Conservation (phyloP, 495 filamentous ascomycete species). For the Lindgomyces ingoldianus region DNA sequence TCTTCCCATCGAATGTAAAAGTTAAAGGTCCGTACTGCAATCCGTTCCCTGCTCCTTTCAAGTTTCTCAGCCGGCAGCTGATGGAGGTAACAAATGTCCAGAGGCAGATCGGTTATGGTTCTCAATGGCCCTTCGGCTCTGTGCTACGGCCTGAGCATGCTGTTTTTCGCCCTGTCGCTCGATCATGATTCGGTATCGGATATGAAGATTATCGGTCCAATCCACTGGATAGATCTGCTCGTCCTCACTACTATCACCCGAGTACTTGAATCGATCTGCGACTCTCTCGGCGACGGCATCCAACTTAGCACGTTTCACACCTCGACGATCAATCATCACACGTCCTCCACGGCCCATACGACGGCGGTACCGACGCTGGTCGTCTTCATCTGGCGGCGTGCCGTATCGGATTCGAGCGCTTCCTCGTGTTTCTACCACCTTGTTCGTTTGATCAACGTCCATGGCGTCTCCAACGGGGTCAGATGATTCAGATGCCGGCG, state of each 20-base stretch:
- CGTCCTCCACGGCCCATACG: constrained; percentile 39
- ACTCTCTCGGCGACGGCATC: constrained; percentile 29
- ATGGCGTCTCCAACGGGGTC: constrained; percentile 47
- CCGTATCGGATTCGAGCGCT: constrained; percentile 27
- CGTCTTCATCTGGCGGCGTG: constrained; percentile 34
- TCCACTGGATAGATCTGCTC: constrained; percentile 34
- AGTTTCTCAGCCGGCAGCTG: constrained; percentile 11
- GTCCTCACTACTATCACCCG: constrained; percentile 36
- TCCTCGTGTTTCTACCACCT: constrained; percentile 23
- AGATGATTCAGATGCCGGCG: constrained; percentile 70
- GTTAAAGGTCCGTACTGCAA: neutral
- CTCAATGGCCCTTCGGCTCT: constrained; percentile 19
- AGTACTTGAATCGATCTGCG: constrained; percentile 31
- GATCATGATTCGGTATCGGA: constrained; percentile 39
- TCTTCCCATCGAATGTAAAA: neutral
- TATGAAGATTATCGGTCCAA: constrained; percentile 32
- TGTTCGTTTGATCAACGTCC: constrained; percentile 18
- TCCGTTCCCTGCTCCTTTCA: neutral
- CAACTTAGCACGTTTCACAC: constrained; percentile 24
- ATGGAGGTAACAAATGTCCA: constrained; percentile 33
- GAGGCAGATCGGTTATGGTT: constrained; percentile 35
- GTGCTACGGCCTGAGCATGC: constrained; percentile 22
- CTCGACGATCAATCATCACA: constrained; percentile 39
- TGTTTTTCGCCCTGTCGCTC: constrained; percentile 31
- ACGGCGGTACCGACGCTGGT: constrained; percentile 29